These are phyloP conservation scores for Glaciozyma antarctica DNA, from an alignment of 768 basidiomycete species.

Conservation along the genomic window DNA sequence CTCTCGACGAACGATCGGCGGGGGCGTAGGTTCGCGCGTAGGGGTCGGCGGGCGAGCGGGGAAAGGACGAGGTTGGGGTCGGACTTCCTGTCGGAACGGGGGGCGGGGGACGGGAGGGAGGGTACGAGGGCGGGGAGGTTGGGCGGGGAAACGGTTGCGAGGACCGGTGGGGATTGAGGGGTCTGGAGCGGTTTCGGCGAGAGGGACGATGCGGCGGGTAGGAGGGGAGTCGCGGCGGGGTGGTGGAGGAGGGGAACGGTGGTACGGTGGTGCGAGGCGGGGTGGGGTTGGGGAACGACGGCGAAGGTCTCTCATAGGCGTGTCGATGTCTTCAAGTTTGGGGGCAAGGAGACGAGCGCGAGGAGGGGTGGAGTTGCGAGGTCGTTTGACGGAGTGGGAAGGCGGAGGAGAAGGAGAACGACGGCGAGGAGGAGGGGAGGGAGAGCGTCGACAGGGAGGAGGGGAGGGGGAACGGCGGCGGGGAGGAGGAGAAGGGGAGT, in stretches of 20 bases:
- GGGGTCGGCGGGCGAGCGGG: neutral
- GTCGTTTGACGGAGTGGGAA: neutral
- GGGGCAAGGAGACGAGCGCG: too few species aligned
- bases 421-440: neutral
- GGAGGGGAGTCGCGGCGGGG: neutral
- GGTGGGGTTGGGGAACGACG: too few species aligned
- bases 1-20: neutral
- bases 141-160: neutral
- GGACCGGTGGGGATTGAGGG: neutral
- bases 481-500: neutral
- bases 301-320: too few species aligned
- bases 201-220: neutral
- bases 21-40: neutral
- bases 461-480: neutral
- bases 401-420: neutral
- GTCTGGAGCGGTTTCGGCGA: neutral
- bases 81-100: neutral
- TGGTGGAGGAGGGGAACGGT: neutral
- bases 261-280: neutral
- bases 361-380: neutral
- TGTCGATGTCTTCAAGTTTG: too few species aligned
- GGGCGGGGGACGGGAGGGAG: neutral
- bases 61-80: neutral
- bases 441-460: neutral
- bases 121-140: neutral